phyloP scores from a whole-genome alignment of 129 eudicot genomes.

The Pulicaria dysenterica region DNA sequence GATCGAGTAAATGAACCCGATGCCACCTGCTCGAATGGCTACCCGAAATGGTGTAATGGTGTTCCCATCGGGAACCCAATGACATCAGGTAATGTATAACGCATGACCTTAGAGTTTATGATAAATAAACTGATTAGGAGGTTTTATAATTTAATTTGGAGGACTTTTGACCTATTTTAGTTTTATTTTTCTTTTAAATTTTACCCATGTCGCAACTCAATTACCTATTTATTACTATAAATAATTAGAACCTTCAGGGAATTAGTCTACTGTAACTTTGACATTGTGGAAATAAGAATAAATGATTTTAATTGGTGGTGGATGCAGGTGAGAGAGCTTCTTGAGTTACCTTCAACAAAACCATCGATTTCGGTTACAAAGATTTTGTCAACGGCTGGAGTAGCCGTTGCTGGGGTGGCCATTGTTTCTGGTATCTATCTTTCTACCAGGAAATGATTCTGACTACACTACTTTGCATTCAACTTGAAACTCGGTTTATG shows the following conservation, averaged over 20 bases:
- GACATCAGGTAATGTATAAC: no score
- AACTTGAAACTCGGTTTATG: conserved; percentile 16
- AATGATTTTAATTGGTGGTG: conserved; percentile 5
- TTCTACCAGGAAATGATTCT: conserved; percentile 60
- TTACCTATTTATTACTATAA: not conserved
- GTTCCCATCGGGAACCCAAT: no score
- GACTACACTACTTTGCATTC: not conserved
- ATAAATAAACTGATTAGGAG: no score
- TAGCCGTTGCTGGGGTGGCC: conserved; percentile 78
- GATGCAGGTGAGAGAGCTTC: conserved; percentile 60
- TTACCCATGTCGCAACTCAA: no score
- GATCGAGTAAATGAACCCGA: no score
- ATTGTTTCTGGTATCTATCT: conserved; percentile 76
- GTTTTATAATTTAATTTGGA: no score
- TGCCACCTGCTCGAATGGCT: no score
- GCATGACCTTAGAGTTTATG: no score
- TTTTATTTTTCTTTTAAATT: no score
- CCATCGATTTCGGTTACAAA: conserved; percentile 42
- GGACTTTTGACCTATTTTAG: no score
- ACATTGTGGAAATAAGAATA: not conserved
- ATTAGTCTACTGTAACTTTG: not conserved
- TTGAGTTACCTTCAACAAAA: conserved; percentile 57
- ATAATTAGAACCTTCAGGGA: not conserved
- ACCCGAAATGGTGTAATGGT: no score
- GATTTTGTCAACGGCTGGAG: conserved; percentile 64